These are phyloP conservation scores for Poa pratensis DNA, from an alignment of 176 grass and related monocot genomes.

Conservation along the genomic window DNA sequence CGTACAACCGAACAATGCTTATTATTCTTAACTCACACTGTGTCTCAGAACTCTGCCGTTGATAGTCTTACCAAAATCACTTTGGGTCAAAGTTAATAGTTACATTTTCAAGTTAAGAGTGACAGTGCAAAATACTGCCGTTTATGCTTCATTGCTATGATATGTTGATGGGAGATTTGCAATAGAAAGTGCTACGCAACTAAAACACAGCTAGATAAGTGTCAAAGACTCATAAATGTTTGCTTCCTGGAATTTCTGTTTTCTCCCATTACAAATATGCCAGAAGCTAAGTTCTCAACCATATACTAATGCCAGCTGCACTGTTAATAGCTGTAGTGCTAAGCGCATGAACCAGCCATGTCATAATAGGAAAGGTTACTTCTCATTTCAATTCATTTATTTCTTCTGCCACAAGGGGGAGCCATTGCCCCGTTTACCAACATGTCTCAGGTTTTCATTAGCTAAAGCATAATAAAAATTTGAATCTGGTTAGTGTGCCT, in stretches of 20 bases:
- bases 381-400: conserved; percentile 30
- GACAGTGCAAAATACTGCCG: conserved; percentile 16
- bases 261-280: neutral
- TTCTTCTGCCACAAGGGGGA: conserved; percentile 33
- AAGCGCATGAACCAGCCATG: conserved; percentile 16
- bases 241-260: conserved; percentile 33
- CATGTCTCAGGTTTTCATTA: conserved; percentile 28
- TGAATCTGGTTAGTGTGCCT: neutral
- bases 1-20: neutral
- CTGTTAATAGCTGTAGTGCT: conserved; percentile 8
- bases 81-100: conserved; percentile 4
- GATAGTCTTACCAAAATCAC: neutral
- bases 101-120: conserved; percentile 11
- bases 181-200: conserved; percentile 22
- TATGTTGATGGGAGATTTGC: conserved; percentile 34
- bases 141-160: conserved; percentile 29
- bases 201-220: conserved; percentile 31
- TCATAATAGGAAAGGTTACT: conserved; percentile 5
- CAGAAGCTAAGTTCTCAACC: neutral
- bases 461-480: conserved; percentile 9
- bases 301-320: conserved; percentile 1
- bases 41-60: conserved; percentile 8
- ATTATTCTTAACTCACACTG: conserved; percentile 18
- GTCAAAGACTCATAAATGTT: conserved; percentile 19
- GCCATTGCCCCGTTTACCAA: neutral